Percentiles rank a stretch among this genome's conserved stretches.
Evolutionary conservation across 2,329 filamentous ascomycete genomes (phyloP).

Genomic region (Aschersonia sp.): DNA sequence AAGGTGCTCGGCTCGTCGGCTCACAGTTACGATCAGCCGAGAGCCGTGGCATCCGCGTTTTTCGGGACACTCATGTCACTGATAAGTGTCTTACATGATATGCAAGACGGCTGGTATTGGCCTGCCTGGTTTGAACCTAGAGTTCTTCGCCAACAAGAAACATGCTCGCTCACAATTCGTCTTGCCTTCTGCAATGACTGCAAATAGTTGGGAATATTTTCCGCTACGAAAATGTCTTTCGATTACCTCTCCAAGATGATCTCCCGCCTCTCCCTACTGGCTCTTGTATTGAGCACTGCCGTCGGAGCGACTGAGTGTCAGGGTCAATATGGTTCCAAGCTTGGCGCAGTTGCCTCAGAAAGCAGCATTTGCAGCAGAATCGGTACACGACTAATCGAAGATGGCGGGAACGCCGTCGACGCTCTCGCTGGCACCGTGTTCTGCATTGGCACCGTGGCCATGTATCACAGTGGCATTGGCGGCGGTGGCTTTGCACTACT

Average conservation of each 20-base stretch:
- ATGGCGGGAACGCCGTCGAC: conserved; percentile 53
- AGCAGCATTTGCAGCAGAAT: conserved; percentile 42
- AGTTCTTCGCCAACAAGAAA: too few relatives aligned
- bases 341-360: conserved; percentile 48
- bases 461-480: conserved; percentile 58
- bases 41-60: too few relatives aligned
- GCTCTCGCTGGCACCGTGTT: conserved; percentile 49
- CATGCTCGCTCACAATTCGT: too few relatives aligned
- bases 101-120: too few relatives aligned
- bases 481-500: conserved; percentile 71
- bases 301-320: not conserved
- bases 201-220: too few relatives aligned
- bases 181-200: too few relatives aligned
- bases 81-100: too few relatives aligned
- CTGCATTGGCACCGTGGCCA: conserved; percentile 47
- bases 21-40: not conserved
- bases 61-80: too few relatives aligned
- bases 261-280: not conserved
- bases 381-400: conserved; percentile 38
- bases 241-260: not conserved
- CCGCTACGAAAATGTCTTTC: too few relatives aligned
- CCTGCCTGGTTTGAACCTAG: too few relatives aligned
- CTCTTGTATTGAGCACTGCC: not conserved
- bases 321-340: conserved; percentile 7
- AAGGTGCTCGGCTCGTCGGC: not conserved